phyloP scores from a whole-genome alignment of 139 green algal species.

The Closterium sp. region DNA sequence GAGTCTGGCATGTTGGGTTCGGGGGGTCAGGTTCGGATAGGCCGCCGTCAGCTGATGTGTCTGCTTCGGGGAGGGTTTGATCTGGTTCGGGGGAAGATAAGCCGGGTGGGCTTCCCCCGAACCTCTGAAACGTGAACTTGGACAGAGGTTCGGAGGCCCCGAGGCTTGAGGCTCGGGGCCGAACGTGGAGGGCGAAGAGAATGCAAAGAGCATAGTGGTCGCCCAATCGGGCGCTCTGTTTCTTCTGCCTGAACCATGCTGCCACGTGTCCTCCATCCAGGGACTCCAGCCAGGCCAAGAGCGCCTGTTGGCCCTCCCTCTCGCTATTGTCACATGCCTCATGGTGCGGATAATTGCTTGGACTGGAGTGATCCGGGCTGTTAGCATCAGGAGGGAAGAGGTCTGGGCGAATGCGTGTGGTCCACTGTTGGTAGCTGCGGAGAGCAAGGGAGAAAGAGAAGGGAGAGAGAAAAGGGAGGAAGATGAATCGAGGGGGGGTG shows the following conservation, averaged over 20 bases:
- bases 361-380: not conserved
- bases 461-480: no score
- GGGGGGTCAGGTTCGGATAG: not conserved
- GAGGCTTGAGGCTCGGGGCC: conserved; percentile 3
- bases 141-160: conserved; percentile 5
- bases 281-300: conserved; percentile 6
- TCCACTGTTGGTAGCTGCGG: not conserved
- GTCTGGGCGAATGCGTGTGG: not conserved
- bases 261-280: conserved; percentile 1
- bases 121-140: conserved; percentile 18
- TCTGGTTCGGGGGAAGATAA: not conserved
- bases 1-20: not conserved
- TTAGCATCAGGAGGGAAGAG: not conserved
- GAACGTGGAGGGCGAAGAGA: conserved; percentile 19
- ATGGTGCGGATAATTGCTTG: not conserved
- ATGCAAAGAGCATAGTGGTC: conserved; percentile 34
- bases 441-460: not conserved
- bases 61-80: no score
- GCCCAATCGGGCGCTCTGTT: conserved; percentile 1
- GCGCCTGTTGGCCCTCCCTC: not conserved
- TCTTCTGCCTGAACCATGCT: conserved; percentile 15
- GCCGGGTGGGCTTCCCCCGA: not conserved
- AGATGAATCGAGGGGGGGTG: no score
- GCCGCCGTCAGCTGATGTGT: not conserved
- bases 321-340: not conserved